Evolutionary conservation across 2,329 filamentous ascomycete genomes (phyloP), one percentile per base, ranked within the genome.

Genomic region (Calonectria fujianensis): DNA sequence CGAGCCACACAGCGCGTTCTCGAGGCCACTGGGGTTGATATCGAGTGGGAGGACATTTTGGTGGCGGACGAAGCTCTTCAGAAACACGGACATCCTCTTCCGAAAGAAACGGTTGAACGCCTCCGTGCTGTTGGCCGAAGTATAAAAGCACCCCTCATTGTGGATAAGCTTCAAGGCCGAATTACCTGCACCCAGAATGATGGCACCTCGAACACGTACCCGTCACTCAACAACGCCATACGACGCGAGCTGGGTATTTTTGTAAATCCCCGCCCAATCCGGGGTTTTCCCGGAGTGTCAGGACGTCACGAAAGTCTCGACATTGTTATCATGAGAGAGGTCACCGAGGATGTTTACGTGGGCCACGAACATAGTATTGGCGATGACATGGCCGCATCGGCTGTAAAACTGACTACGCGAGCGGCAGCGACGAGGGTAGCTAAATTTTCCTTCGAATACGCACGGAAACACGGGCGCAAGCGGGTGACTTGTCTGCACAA

Each of bases 401-500:
- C 70, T 6, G 50, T 72, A 24, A 72, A 72, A 20, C 9, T 72
- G 8, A 72, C 70, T 20, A 72, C 70, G 4, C 70, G 70, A n/a
- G 70, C 63, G 9, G 70, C 70, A 9, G 70, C 70, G 14, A 27
- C 39, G 3, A 52, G 29, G n/a, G 70, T 68, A 4, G 63, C 70
- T 20, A 32, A 37, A 20, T 72, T 72, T 45, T 67, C 70, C 8
- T 72, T 72, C n/a, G 70, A 72, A 27, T 63, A 72, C 31, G 63
- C 51, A 7, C 41, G 63, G 2, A 67, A 52, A 41, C 39, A 72
- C 8, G 70, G 63, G 24, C 70, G 70, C 18, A 54, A 59, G 24
- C 51, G 52, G n/a, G 66, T 61, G 35, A 69, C 71, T 27, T 73
- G 71, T 51, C 50, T 73, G n/a, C 71, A 73, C 50, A 73, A 73